These are phyloP conservation scores for Scedosporium dehoogii DNA, from an alignment of 2,329 filamentous ascomycete species.

Conservation along the genomic window DNA sequence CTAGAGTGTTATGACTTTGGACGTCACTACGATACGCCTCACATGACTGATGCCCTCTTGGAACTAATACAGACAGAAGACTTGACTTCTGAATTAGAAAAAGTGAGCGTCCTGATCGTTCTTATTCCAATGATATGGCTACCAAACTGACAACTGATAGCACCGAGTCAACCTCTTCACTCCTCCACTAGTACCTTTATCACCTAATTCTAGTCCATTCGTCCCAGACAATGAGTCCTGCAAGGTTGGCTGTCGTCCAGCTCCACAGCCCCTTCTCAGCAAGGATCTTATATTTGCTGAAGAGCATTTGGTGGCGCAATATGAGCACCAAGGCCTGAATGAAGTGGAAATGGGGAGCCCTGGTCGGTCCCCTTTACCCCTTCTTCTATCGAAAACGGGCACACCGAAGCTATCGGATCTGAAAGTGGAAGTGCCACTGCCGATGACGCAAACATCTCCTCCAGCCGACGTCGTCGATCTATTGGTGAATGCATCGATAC, in stretches of 20 bases:
- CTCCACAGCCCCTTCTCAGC: conserved; percentile 8
- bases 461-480: not conserved
- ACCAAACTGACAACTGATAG: not conserved
- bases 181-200: not conserved
- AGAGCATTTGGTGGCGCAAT: not conserved
- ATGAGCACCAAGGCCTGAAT: not conserved
- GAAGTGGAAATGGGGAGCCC: not conserved
- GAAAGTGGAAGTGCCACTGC: conserved; percentile 2
- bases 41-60: not conserved
- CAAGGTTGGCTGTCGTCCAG: conserved; percentile 14
- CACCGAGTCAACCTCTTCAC: not conserved
- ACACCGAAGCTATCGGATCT: not conserved
- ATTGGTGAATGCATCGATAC: not conserved
- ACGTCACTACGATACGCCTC: not conserved
- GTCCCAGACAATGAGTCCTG: conserved; percentile 1
- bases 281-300: conserved; percentile 7
- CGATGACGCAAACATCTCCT: not conserved
- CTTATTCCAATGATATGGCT: not conserved
- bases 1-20: not conserved
- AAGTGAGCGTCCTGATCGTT: not conserved
- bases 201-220: not conserved
- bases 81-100: not conserved
- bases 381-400: not conserved
- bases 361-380: not conserved
- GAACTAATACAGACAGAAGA: not conserved